Conservation (phyloP, 2,329 filamentous ascomycete species). For the Fusarium armeniacum region DNA sequence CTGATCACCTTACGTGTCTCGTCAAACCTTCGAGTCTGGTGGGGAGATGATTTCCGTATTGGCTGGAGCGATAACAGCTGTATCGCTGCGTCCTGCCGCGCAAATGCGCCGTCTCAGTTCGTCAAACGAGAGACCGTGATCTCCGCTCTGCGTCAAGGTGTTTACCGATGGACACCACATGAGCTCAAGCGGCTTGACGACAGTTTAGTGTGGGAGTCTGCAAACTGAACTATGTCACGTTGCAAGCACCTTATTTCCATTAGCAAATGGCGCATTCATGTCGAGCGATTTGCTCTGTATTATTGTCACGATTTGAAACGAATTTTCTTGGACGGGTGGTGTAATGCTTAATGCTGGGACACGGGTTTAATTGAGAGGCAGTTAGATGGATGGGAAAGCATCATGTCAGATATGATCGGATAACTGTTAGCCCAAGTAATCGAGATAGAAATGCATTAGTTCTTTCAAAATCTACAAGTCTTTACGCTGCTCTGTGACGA, state of each 20-base stretch:
- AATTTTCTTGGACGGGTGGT: slow-evolving; percentile 55
- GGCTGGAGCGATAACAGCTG: slow-evolving; percentile 61
- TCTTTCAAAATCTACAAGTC: background rate
- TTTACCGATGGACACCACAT: slow-evolving; percentile 54
- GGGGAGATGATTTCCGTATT: slow-evolving; percentile 58
- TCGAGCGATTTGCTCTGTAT: slow-evolving; percentile 50
- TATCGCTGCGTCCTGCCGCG: slow-evolving; percentile 56
- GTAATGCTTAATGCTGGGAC: slow-evolving; percentile 52
- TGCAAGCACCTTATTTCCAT: slow-evolving; percentile 20
- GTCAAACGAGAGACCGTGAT: slow-evolving; percentile 54
- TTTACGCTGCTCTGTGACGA: background rate
- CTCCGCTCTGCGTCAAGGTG: slow-evolving; percentile 51
- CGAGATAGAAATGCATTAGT: slow-evolving; percentile 25
- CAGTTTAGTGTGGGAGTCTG: slow-evolving; percentile 51
- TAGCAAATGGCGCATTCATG: slow-evolving; percentile 47
- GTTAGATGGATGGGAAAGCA: slow-evolving; percentile 47
- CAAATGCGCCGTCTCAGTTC: slow-evolving; percentile 42
- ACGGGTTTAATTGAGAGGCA: slow-evolving; percentile 51
- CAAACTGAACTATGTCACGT: slow-evolving; percentile 46
- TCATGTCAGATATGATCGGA: slow-evolving; percentile 47
- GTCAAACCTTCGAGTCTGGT: slow-evolving; percentile 57
- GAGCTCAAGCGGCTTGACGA: slow-evolving; percentile 55
- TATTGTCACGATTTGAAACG: slow-evolving; percentile 53
- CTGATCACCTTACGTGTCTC: slow-evolving; percentile 57
- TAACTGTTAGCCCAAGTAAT: slow-evolving; percentile 42